phyloP scores from a whole-genome alignment of 2,329 filamentous ascomycete species.

The Aspergillus alliaceus region DNA sequence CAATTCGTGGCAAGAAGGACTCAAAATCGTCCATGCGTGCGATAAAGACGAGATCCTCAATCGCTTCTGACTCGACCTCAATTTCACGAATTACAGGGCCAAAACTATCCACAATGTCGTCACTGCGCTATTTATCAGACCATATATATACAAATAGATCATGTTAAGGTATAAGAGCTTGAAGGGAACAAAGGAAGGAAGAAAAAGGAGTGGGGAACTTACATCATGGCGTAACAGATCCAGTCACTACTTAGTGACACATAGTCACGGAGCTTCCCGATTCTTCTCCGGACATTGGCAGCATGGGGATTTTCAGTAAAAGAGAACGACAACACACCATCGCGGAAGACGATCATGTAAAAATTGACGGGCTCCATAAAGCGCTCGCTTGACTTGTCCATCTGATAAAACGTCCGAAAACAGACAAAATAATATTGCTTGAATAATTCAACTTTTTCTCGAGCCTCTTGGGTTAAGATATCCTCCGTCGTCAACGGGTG shows the following conservation, averaged over 20 bases:
- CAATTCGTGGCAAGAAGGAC: conserved; percentile 82
- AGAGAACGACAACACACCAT: conserved; percentile 92
- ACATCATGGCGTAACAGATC: conserved; percentile 99
- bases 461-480: conserved; percentile 90
- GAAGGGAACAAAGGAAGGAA: neutral
- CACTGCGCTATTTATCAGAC: conserved; percentile 50
- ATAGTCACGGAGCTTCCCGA: conserved; percentile 90
- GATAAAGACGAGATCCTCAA: conserved; percentile 94
- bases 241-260: conserved; percentile 93
- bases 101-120: conserved; percentile 96
- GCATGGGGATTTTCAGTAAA: conserved; percentile 87
- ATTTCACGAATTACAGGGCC: conserved; percentile 84
- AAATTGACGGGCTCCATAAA: conserved; percentile 95
- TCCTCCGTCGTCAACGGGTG: conserved; percentile 96
- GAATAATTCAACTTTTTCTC: conserved; percentile 98
- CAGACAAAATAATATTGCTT: conserved; percentile 97
- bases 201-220: conserved; percentile 39
- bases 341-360: conserved; percentile 94
- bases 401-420: conserved; percentile 88
- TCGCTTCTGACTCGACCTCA: conserved; percentile 84
- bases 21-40: conserved; percentile 88
- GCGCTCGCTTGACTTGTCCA: conserved; percentile 73
- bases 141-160: neutral
- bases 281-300: conserved; percentile 84
- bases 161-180: conserved; percentile 3